Percentiles rank a stretch among this genome's conserved stretches.
phyloP scores from a whole-genome alignment of 2,329 filamentous ascomycete genomes.

The Aureobasidium sp. region DNA sequence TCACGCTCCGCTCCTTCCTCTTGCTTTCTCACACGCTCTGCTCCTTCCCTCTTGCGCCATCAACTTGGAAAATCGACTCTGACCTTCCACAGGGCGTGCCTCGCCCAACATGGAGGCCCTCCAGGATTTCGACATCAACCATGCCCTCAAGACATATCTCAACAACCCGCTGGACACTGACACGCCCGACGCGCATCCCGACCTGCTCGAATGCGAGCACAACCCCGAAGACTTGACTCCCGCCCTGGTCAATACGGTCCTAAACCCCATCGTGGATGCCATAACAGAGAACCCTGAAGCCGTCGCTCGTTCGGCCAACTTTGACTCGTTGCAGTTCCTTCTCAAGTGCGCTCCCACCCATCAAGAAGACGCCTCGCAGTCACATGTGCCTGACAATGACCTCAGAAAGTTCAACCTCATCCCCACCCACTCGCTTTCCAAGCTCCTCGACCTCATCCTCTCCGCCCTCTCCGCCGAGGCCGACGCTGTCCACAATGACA shows the following conservation, averaged over 20 bases:
- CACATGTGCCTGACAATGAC: constrained; percentile 52
- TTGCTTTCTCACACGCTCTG: not conserved
- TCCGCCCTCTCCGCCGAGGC: constrained; percentile 65
- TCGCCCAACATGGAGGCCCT: constrained; percentile 17
- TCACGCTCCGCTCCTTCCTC: not conserved
- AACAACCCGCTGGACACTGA: constrained; percentile 79
- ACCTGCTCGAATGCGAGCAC: constrained; percentile 85
- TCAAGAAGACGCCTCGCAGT: constrained; percentile 24
- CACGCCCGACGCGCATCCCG: constrained; percentile 76
- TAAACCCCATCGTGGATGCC: constrained; percentile 89
- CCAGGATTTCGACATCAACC: constrained; percentile 82
- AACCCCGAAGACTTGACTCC: constrained; percentile 78
- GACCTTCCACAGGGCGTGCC: not conserved
- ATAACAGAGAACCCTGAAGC: constrained; percentile 88
- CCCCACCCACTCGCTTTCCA: constrained; percentile 76
- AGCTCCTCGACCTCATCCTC: constrained; percentile 84
- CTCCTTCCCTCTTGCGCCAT: not conserved
- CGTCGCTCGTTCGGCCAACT: constrained; percentile 67
- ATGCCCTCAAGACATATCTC: constrained; percentile 94
- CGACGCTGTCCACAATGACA: constrained; percentile 75
- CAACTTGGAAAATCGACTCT: not conserved
- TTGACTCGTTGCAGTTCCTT: constrained; percentile 92
- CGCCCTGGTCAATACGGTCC: constrained; percentile 70
- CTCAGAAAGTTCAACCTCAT: constrained; percentile 75
- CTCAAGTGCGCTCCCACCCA: constrained; percentile 72